Conservation (phyloP, 169 alveolate species). For the Plasmodium inui region DNA sequence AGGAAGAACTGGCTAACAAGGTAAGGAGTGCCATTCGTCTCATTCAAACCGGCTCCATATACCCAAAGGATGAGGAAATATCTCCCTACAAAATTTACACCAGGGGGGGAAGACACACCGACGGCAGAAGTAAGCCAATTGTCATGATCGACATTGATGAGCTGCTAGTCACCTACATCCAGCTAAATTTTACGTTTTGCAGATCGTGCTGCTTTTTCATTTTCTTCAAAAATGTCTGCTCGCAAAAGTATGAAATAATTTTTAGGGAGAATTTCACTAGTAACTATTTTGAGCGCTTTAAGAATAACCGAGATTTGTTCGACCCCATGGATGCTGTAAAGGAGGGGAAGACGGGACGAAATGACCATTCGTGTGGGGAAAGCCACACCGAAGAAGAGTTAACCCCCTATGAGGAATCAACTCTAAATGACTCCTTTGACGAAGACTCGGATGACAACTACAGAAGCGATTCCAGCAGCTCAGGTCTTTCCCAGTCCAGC, state of each 20-base stretch:
- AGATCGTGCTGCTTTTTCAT: conserved; percentile 63
- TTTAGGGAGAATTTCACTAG: conserved; percentile 21
- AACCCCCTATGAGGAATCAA: background rate
- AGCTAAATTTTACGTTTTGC: conserved; percentile 52
- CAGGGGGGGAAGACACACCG: background rate
- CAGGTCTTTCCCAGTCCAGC: conserved; percentile 23
- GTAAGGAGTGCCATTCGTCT: conserved; percentile 6
- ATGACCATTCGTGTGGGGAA: background rate
- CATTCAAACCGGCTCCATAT: background rate
- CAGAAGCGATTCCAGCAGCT: conserved; percentile 1
- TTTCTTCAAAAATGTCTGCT: conserved; percentile 67
- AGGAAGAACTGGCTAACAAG: background rate
- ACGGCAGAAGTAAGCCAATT: conserved; percentile 12
- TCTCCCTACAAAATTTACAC: conserved; percentile 9
- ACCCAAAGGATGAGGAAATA: background rate
- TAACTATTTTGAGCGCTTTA: conserved; percentile 26
- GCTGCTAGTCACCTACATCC: conserved; percentile 64
- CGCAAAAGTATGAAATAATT: conserved; percentile 66
- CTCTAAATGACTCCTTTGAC: conserved; percentile 6
- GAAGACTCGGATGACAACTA: background rate
- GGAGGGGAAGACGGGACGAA: background rate
- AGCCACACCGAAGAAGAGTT: background rate
- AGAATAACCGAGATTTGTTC: conserved; percentile 54
- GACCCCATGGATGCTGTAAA: conserved; percentile 22
- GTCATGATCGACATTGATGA: conserved; percentile 70